Evolutionary conservation across 129 eudicot species (phyloP).

Genomic region (Flaveria robusta): DNA sequence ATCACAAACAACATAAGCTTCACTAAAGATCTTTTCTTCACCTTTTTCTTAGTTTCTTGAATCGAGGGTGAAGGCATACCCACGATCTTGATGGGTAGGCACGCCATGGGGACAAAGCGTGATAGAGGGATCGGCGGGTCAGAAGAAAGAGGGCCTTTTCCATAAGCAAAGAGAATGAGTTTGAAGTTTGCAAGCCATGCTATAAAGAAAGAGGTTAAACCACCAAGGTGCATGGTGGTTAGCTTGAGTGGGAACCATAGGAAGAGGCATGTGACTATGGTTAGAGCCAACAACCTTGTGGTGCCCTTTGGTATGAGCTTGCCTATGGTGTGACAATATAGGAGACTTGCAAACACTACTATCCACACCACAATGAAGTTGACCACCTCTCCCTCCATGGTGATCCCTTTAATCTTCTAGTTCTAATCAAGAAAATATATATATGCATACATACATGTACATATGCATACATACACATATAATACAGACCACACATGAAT

Average conservation of each 20-base stretch:
- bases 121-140: slow-evolving; percentile 39
- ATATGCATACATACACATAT: too few species aligned
- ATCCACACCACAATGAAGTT: slow-evolving; percentile 54
- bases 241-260: slow-evolving; percentile 53
- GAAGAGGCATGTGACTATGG: slow-evolving; percentile 51
- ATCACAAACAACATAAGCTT: slow-evolving; percentile 41
- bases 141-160: slow-evolving; percentile 53
- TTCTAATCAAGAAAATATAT: background rate
- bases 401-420: background rate
- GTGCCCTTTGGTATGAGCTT: slow-evolving; percentile 43
- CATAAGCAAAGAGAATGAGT: slow-evolving; percentile 55
- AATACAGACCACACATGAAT: background rate
- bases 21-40: slow-evolving; percentile 20
- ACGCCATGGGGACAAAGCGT: slow-evolving; percentile 48
- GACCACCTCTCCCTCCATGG: slow-evolving; percentile 57
- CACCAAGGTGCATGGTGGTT: slow-evolving; percentile 56
- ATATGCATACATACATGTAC: background rate
- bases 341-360: slow-evolving; percentile 36
- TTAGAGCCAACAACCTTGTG: slow-evolving; percentile 34
- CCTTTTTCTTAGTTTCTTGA: slow-evolving; percentile 12
- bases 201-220: slow-evolving; percentile 57
- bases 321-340: slow-evolving; percentile 43
- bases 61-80: background rate
- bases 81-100: slow-evolving; percentile 47
- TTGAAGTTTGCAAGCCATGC: slow-evolving; percentile 72